Evolutionary conservation across 2,329 filamentous ascomycete species (phyloP).

Genomic region (Cordyceps cicadae): DNA sequence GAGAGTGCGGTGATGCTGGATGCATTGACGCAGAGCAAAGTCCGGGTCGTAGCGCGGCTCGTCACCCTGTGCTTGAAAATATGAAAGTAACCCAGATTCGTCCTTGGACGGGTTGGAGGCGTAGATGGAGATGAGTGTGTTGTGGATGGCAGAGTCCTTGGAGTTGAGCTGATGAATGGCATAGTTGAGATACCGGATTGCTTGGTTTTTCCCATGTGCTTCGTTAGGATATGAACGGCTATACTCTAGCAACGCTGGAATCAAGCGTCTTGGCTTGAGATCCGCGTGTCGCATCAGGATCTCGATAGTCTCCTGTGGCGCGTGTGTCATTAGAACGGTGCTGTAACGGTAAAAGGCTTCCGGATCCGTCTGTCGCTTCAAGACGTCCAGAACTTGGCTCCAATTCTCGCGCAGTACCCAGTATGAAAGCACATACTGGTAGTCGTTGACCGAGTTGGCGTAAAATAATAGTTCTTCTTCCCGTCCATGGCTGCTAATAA

Average conservation of each 20-base stretch:
- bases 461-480: conserved; percentile 90
- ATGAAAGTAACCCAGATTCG: conserved; percentile 76
- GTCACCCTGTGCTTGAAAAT: conserved; percentile 82
- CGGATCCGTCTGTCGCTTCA: conserved; percentile 86
- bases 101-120: conserved; percentile 77
- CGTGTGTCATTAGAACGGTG: conserved; percentile 90
- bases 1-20: conserved; percentile 85
- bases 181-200: conserved; percentile 85
- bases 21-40: conserved; percentile 91
- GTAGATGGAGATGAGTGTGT: conserved; percentile 93
- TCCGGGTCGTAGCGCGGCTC: conserved; percentile 88
- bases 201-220: conserved; percentile 71
- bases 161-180: conserved; percentile 81
- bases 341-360: conserved; percentile 96
- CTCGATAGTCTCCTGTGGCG: conserved; percentile 79
- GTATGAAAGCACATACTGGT: conserved; percentile 90
- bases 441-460: conserved; percentile 80
- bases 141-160: conserved; percentile 81
- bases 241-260: conserved; percentile 89
- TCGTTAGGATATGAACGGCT: conserved; percentile 64
- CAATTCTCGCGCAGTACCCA: conserved; percentile 96
- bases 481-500: conserved; percentile 89
- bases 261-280: conserved; percentile 76
- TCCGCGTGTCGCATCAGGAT: conserved; percentile 88
- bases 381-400: conserved; percentile 74